Conservation (phyloP, 768 basidiomycete species). For the Pisolithus sp. region DNA sequence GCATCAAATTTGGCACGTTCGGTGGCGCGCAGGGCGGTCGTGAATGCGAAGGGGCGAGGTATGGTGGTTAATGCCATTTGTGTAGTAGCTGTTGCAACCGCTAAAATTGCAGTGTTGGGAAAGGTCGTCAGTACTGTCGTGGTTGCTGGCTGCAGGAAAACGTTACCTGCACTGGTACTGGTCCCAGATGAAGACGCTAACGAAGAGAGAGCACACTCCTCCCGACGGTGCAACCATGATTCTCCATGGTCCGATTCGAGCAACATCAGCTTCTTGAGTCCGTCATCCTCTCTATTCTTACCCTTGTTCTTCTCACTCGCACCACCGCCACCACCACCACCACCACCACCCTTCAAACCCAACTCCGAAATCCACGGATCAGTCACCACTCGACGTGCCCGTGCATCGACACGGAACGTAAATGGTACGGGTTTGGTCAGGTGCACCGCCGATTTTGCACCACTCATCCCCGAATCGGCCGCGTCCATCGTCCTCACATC, state of each 20-base stretch:
- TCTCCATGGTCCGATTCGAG: constrained; percentile 32
- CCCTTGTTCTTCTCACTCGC: neutral
- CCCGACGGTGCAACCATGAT: constrained; percentile 31
- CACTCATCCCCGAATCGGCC: no score
- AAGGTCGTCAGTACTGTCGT: no score
- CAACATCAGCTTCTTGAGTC: no score
- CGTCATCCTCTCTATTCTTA: neutral
- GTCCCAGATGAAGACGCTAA: no score
- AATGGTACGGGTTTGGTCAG: constrained; percentile 46
- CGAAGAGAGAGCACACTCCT: constrained; percentile 18
- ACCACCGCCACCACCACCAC: no score
- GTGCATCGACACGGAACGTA: constrained; percentile 46
- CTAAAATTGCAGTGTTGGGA: no score
- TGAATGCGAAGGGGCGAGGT: constrained; percentile 34
- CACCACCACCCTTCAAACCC: no score
- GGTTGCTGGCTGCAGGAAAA: constrained; percentile 14
- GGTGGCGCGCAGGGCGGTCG: constrained; percentile 49
- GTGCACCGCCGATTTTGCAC: no score
- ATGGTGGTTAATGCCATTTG: neutral
- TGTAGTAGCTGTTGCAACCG: neutral
- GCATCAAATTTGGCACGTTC: constrained; percentile 64
- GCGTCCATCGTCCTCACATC: no score
- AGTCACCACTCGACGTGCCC: constrained; percentile 7
- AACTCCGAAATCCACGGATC: no score
- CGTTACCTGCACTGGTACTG: constrained; percentile 14